Conservation (phyloP, 495 filamentous ascomycete genomes). For the Penicillium paradoxum region DNA sequence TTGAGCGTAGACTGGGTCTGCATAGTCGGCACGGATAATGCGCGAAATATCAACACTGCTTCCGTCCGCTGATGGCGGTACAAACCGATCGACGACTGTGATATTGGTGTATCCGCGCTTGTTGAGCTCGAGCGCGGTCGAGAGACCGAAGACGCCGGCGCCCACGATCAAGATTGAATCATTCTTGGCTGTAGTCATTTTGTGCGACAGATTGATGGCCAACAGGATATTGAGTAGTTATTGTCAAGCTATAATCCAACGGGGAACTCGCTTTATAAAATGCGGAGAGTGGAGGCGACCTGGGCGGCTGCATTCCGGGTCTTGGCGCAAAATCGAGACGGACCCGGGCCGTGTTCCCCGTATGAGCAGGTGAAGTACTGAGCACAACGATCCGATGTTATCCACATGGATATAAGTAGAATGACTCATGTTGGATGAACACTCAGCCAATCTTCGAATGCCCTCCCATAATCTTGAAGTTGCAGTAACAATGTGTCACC, state of each 20-base stretch:
- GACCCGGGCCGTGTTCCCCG: slow-evolving; percentile 19
- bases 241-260: not conserved
- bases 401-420: not conserved
- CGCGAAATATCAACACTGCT: slow-evolving; percentile 57
- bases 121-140: slow-evolving; percentile 11
- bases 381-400: not conserved
- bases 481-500: slow-evolving; percentile 26
- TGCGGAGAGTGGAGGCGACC: slow-evolving; percentile 5
- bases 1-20: slow-evolving; percentile 53
- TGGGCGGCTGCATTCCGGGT: slow-evolving; percentile 14
- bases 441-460: slow-evolving; percentile 34
- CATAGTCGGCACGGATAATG: slow-evolving; percentile 65
- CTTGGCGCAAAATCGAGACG: slow-evolving; percentile 20
- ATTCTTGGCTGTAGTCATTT: slow-evolving; percentile 22
- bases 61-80: slow-evolving; percentile 50
- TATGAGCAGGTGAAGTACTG: not conserved
- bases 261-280: not conserved
- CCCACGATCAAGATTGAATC: slow-evolving; percentile 15
- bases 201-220: not conserved
- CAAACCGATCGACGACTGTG: slow-evolving; percentile 49
- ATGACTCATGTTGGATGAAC: slow-evolving; percentile 12
- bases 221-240: too few relatives aligned
- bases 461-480: slow-evolving; percentile 29
- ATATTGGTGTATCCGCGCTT: slow-evolving; percentile 15
- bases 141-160: slow-evolving; percentile 14